Evolutionary conservation across 257 asterid species (phyloP).

Genomic region (Solanum pinnatisectum): DNA sequence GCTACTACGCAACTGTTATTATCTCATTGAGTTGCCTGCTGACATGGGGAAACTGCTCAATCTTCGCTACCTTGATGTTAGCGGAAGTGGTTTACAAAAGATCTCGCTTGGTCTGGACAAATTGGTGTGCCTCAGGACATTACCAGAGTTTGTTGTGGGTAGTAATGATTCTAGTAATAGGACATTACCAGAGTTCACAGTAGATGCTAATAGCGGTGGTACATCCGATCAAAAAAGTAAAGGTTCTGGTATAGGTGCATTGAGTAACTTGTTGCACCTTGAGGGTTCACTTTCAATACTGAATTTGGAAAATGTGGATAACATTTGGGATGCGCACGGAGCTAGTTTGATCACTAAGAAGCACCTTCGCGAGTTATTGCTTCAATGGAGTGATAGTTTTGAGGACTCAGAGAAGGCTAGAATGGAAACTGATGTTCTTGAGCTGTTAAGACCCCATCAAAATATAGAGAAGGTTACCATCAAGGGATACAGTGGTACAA

Average conservation of each 20-base stretch:
- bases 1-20: conserved; percentile 17
- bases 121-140: conserved; percentile 23
- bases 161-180: not conserved
- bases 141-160: conserved; percentile 29
- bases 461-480: conserved; percentile 19
- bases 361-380: conserved; percentile 2
- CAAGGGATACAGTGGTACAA: conserved; percentile 21
- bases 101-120: conserved; percentile 20
- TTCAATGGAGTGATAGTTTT: conserved; percentile 26
- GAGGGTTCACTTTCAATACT: conserved; percentile 28
- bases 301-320: conserved; percentile 25
- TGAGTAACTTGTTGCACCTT: conserved; percentile 32
- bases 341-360: conserved; percentile 29
- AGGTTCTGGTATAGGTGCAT: conserved; percentile 19
- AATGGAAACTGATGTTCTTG: conserved; percentile 25
- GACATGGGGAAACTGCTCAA: conserved; percentile 27
- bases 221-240: not conserved
- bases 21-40: conserved; percentile 32
- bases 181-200: not conserved
- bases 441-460: conserved; percentile 36
- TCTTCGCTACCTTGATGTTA: conserved; percentile 29
- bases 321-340: conserved; percentile 32
- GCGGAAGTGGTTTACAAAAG: conserved; percentile 30
- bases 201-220: not conserved
- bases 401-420: conserved; percentile 18